Evolutionary conservation across 331 rosid genomes (phyloP), one percentile per base, ranked within the genome.

Genomic region (Saraca asoca): DNA sequence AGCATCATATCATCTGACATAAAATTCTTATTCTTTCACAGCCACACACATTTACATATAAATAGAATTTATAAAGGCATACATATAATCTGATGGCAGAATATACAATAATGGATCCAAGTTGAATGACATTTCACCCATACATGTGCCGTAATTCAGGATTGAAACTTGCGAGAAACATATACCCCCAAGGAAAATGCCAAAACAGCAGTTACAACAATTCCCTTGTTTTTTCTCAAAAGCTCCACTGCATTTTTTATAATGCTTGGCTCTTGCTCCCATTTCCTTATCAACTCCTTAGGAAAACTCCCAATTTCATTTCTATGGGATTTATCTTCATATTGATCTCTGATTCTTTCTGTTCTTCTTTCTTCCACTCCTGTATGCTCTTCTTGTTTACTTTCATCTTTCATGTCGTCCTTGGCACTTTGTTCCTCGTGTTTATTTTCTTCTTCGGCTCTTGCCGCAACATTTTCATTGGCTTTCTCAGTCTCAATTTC

Each of bases 171-270:
- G 1, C 69, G 78, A 75, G 84, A 71, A 35, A 81, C 54, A 0
- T 73, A 63, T 52, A 84, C 2, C 63, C 91, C 91, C 16, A 91
- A 49, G 15, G 91, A 82, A 68, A 91, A 85, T 4, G 94, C 94
- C 52, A 85, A 0, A 9, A 77, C 53, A 18, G 87, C 94, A 34
- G 91, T 73, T 18, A 75, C 29, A 24, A 86, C 69, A 52, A 82
- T 73, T 54, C 69, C 80, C 75, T 73, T 86, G 85, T 86, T 79
- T 37, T 72, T 68, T 5, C 44, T 71, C 75, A 86, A 51, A 61
- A 75, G 41, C 29, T 66, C 56, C 38, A 35, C 16, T 55, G 80
- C 72, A 69, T 17, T 71, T 71, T 20, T 68, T 35, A 82, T 42
- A 52, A 58, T 42, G 50, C 20, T 44, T 4, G 82, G 43, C 24